Percentiles rank a stretch among this genome's conserved stretches.
Evolutionary conservation across 768 basidiomycete species (phyloP).

Genomic region (Suillus alpinus): DNA sequence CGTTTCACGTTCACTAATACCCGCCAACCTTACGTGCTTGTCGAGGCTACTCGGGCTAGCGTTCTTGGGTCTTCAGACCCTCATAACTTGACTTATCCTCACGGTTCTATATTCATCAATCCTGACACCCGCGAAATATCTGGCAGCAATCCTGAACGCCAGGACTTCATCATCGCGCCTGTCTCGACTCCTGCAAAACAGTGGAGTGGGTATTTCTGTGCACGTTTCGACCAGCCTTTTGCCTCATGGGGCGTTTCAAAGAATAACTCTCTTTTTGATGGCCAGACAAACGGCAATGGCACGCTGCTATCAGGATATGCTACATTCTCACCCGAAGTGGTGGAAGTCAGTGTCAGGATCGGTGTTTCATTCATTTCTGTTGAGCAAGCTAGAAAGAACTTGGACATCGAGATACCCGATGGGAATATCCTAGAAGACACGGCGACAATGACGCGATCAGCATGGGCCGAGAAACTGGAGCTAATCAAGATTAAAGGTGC

Average conservation of each 20-base stretch:
- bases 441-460: conserved; percentile 41
- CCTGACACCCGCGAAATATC: conserved; percentile 47
- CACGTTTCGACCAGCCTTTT: conserved; percentile 51
- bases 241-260: conserved; percentile 47
- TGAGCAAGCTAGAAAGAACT: conserved; percentile 56
- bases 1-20: conserved; percentile 61
- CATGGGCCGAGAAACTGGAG: conserved; percentile 60
- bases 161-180: conserved; percentile 69
- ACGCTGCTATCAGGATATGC: conserved; percentile 51
- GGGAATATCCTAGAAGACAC: conserved; percentile 51
- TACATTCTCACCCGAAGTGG: conserved; percentile 33
- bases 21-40: conserved; percentile 51
- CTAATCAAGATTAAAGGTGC: conserved; percentile 50
- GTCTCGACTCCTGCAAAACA: conserved; percentile 37
- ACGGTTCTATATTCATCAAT: conserved; percentile 49
- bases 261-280: conserved; percentile 36
- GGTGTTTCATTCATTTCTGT: conserved; percentile 76
- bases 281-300: conserved; percentile 36
- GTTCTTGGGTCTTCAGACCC: conserved; percentile 53
- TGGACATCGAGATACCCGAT: conserved; percentile 49
- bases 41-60: conserved; percentile 66
- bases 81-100: conserved; percentile 49
- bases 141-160: conserved; percentile 65
- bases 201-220: conserved; percentile 53
- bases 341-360: conserved; percentile 51